Evolutionary conservation across 495 filamentous ascomycete species (phyloP).

Genomic region (Cladorrhinum samala): DNA sequence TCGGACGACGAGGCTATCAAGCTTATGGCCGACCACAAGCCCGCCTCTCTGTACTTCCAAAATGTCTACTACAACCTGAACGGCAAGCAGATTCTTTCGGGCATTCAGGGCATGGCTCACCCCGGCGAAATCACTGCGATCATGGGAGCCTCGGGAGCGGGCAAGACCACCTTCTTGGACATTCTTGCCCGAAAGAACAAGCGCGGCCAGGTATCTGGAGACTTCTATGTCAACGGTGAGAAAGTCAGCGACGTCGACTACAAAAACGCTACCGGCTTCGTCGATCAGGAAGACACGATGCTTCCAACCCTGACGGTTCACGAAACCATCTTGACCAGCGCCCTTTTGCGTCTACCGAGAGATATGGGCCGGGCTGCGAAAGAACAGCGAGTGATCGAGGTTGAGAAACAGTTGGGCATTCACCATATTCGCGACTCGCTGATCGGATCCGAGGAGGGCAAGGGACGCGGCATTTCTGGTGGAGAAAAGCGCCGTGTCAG

Average conservation of each 20-base stretch:
- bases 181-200: conserved; percentile 98
- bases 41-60: conserved; percentile 80
- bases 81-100: conserved; percentile 76
- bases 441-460: conserved; percentile 96
- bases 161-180: conserved; percentile 96
- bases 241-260: conserved; percentile 81
- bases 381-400: conserved; percentile 82
- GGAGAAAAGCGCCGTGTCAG: conserved; percentile 94
- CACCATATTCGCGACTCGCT: conserved; percentile 84
- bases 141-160: conserved; percentile 96
- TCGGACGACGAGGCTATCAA: conserved; percentile 83
- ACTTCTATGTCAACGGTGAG: conserved; percentile 93
- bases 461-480: conserved; percentile 89
- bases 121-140: conserved; percentile 92
- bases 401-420: conserved; percentile 92
- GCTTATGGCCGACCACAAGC: conserved; percentile 84
- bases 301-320: conserved; percentile 94
- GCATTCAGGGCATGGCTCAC: conserved; percentile 75
- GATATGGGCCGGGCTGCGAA: conserved; percentile 86
- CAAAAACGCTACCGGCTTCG: conserved; percentile 87
- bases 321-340: conserved; percentile 94
- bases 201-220: conserved; percentile 66
- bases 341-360: conserved; percentile 77
- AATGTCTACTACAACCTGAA: conserved; percentile 83
- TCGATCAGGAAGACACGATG: conserved; percentile 98